Base-by-base conservation (phyloP, 2,329 filamentous ascomycete genomes). In the Cyanodermella asteris region DNA sequence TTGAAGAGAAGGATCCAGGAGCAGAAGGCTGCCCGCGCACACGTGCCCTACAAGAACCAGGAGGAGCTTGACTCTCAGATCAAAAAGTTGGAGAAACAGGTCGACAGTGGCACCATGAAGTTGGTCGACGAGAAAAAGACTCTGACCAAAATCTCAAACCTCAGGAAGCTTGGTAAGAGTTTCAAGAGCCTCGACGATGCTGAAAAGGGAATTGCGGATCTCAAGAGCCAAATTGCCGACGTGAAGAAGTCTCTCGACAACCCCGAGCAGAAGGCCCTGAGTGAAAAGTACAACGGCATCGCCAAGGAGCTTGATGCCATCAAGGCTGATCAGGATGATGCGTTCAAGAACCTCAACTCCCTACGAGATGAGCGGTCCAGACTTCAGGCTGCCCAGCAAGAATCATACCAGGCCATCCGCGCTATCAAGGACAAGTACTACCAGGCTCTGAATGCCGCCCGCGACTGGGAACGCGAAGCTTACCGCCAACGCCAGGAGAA, bases 71-170 rank as follows among this genome's bases (percentile, higher is more conserved):
- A 94, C 48, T 61, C 62, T 34, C 69, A 87, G 51, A 87, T 94
- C 39, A 63, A 66, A 31, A 60, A 61, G 26, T 68, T 93, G 27
- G 77, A 91, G 37, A 72, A 72, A 51, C 66, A 84, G 47, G 81
- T 94, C 39, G 77, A 91, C 48, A 65, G 70, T 18, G 84, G 84
- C 35, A 74, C 65, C 47, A 82, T 97, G 74, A 91, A 82, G 56
- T 59, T 97, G 25, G 87, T 94, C 7, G 87, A 97, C 40, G 87
- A 94, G 66, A 90, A 80, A 62, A 94, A 93, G 64, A 72, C 78
- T 6, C 61, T 94, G 12, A 56, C 64, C 25, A 80, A 93, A 41
- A 72, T 91, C 39, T 76, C 74, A 24, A 72, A 56, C 46, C 57
- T 94, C 37, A 72, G 75, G 50, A 91, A 90, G 60, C 65, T 75